phyloP scores from a whole-genome alignment of 108 stramenopile genomes.

The Seminavis robusta region DNA sequence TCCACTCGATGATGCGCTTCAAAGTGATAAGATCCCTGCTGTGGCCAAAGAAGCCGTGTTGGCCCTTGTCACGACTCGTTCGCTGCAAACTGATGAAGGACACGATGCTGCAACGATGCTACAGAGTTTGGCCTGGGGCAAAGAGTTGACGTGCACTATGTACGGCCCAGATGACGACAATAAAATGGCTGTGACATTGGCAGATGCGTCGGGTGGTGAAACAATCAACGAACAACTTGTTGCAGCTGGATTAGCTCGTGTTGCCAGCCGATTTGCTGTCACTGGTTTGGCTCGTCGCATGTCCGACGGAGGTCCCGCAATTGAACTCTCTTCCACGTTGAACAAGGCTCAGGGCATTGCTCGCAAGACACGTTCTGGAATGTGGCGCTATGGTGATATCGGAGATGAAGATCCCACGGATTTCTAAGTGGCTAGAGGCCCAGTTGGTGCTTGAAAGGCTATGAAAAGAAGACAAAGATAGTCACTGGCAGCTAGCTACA shows the following conservation, averaged over 20 bases:
- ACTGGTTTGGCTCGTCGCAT: conserved; percentile 47
- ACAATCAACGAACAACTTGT: conserved; percentile 78
- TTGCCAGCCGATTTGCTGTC: conserved; percentile 50
- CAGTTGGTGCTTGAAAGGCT: too few species aligned
- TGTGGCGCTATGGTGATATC: conserved; percentile 92
- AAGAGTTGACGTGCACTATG: conserved; percentile 60
- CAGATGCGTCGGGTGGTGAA: conserved; percentile 37
- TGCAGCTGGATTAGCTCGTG: conserved; percentile 66
- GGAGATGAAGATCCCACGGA: conserved; percentile 88
- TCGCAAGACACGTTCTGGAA: conserved; percentile 69
- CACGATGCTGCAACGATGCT: conserved; percentile 79
- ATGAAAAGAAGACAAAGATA: too few species aligned
- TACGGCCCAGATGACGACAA: conserved; percentile 62
- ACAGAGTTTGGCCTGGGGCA: conserved; percentile 78
- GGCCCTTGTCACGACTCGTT: conserved; percentile 67
- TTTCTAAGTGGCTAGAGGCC: too few species aligned
- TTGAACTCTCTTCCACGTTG: conserved; percentile 58
- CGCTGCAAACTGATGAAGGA: conserved; percentile 79
- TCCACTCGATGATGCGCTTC: conserved; percentile 78
- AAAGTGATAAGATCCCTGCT: conserved; percentile 71
- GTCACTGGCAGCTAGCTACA: too few species aligned
- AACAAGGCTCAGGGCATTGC: conserved; percentile 67
- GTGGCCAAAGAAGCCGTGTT: conserved; percentile 82
- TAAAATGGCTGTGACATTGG: conserved; percentile 56
- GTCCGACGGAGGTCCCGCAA: conserved; percentile 46